Base-by-base conservation (phyloP, 1,284 basidiomycete species). In the Apiotrichum sp. region DNA sequence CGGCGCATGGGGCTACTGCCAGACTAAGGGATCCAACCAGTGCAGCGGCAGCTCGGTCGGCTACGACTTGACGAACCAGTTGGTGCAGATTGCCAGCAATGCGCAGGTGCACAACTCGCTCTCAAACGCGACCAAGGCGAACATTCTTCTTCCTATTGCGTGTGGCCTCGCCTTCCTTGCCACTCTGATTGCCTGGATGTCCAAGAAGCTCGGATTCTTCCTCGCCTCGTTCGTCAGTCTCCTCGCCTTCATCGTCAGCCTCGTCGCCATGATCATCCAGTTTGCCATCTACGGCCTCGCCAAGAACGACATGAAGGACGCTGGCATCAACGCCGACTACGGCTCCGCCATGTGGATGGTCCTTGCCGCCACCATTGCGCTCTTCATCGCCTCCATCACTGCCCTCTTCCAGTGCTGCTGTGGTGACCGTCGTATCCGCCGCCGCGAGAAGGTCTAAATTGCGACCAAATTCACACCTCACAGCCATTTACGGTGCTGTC, bases 121-220 rank as follows among this genome's bases (percentile, higher is more conserved):
- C 34, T 53, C 63, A 9, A 34, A 34, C 4, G 45, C 67, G 39
- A 73, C 73, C 41, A 70, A 70, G 48, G 72, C 64, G 3, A 53
- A 75, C 33, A 62, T 77, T 54, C 62, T 77, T 2, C 68, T 74
- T 57, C 73, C 74, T 10, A 65, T 77, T 44, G 74, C 73, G 0
- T 55, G 59, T 8, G 69, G 62, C 61, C 51, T 74, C 44, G 55
- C 71, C 6, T 69, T 71, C 55, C 49, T 74, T 34, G 61, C 71
- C 2, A 68, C 72, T 60, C 58, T 75, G 58, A 62, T 75, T 44
- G 71, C 74, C 8, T 61, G 67, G 29, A 55, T 56, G 55, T 66
- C 67, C 4, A 61, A 70, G 61, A 66, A 64, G 31, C 35, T 75
- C 52, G 75, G 75, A 6, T 75, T 66, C 68, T 52, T 77, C 49